Evolutionary conservation across 306 rosid species (phyloP), one percentile per base, ranked within the genome.

Genomic region (Quercus suber): DNA sequence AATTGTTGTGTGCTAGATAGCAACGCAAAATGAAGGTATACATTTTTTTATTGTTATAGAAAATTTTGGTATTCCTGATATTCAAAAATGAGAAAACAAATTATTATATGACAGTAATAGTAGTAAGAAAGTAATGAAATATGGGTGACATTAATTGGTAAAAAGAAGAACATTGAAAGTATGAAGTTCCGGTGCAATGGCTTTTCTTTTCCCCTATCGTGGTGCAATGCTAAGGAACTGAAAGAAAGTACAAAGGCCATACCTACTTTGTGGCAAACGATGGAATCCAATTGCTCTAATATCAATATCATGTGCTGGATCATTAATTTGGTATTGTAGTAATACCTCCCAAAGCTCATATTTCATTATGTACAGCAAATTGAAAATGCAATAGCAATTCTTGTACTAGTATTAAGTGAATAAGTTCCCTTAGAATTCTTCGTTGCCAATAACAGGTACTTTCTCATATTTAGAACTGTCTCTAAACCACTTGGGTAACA

Each of bases 361-460:
- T 69, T 77, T 10, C 5, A 2, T 55, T 55, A 7, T 55, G 23
- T 19, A 25, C 60, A 55, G 7, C 19, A 19, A 55, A 55, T 19
- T 55, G 23, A 17, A 14, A 5, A 55, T 6, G 6, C 9, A 10
- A 18, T 12, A 60, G 67, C 12, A 60, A 57, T 11, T 60, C 18
- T 60, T 25, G 35, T 10, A 23, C 11, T 25, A 25, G 15, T 21
- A 60, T 12, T 31, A 31, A 60, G n/a, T n/a, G 23, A 56, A 56
- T n/a, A 21, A n/a, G 56, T 64, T 56, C 76, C 73, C 55, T 92
- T 81, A 94, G 80, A 92, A 84, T 49, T 89, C 92, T 1, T 88
- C 93, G 18, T 92, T 94, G 84, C 93, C 83, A 37, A 94, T 86
- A 63, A 74, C 87, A 72, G 94, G 92, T 55, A 92, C 97, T 86